Percentiles rank a stretch among this genome's conserved stretches.
phyloP scores from a whole-genome alignment of 1,284 basidiomycete genomes.

The Ustanciosporium gigantosporum region DNA sequence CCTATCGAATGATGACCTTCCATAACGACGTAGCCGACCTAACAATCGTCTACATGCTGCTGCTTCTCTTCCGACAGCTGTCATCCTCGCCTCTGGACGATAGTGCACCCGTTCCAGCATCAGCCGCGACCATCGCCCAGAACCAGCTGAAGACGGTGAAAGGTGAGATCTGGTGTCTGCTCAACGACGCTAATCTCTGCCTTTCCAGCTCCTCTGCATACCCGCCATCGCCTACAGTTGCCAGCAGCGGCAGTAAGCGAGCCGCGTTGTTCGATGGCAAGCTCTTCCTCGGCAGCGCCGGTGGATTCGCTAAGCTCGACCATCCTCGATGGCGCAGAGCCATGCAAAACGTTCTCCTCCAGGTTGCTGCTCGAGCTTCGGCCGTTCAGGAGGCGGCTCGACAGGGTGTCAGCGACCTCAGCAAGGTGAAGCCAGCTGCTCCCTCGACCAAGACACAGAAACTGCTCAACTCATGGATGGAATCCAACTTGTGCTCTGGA shows the following conservation, averaged over 20 bases:
- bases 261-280: slow-evolving; percentile 5
- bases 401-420: slow-evolving; percentile 4
- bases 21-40: slow-evolving; percentile 76
- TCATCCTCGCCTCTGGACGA: slow-evolving; percentile 65
- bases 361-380: slow-evolving; percentile 69
- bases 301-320: slow-evolving; percentile 61
- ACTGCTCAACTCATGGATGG: slow-evolving; percentile 49
- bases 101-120: slow-evolving; percentile 57
- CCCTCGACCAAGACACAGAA: slow-evolving; percentile 37
- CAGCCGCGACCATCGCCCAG: slow-evolving; percentile 24
- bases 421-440: slow-evolving; percentile 7
- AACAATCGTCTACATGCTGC: slow-evolving; percentile 76
- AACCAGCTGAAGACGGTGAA: slow-evolving; percentile 62
- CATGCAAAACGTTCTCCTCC: slow-evolving; percentile 70
- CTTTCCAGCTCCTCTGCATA: slow-evolving; percentile 10
- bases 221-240: not conserved
- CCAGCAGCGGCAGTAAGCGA: slow-evolving; percentile 3
- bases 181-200: slow-evolving; percentile 65
- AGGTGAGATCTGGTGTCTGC: slow-evolving; percentile 76
- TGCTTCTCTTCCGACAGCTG: slow-evolving; percentile 76
- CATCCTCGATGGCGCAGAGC: slow-evolving; percentile 65
- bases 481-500: slow-evolving; percentile 36
- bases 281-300: slow-evolving; percentile 21
- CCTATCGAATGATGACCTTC: slow-evolving; percentile 72
- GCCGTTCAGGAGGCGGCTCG: slow-evolving; percentile 37